Percentiles rank a stretch among this genome's conserved stretches.
Evolutionary conservation across 345 rosid genomes (phyloP).

Genomic region (Sonneratia alba): DNA sequence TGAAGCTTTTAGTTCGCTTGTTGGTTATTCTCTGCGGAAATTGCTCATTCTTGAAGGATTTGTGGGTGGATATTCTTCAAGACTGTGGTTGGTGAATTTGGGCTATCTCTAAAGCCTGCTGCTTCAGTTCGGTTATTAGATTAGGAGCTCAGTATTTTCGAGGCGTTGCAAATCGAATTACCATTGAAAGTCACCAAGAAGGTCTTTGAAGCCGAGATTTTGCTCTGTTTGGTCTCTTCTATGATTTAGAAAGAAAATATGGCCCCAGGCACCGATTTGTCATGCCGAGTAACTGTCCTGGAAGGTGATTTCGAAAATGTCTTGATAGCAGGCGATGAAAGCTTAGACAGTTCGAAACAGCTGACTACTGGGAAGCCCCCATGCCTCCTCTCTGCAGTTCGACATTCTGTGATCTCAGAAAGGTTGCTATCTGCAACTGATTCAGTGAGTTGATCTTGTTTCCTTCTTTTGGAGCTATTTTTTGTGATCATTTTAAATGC

Average conservation of each 20-base stretch:
- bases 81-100: constrained; percentile 10
- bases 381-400: constrained; percentile 37
- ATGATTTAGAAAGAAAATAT: constrained; percentile 36
- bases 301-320: constrained; percentile 40
- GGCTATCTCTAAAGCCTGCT: constrained; percentile 5
- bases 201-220: neutral
- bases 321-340: constrained; percentile 30
- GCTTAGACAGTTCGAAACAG: constrained; percentile 40
- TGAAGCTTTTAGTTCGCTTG: constrained; percentile 18
- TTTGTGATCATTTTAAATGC: neutral
- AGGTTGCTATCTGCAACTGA: constrained; percentile 41
- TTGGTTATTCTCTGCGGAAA: constrained; percentile 3
- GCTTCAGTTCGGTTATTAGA: constrained; percentile 1
- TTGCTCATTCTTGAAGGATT: constrained; percentile 13
- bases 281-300: constrained; percentile 32
- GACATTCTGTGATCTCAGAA: constrained; percentile 33
- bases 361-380: constrained; percentile 64
- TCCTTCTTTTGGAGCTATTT: neutral
- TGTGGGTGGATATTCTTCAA: no score
- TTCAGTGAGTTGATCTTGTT: constrained; percentile 28
- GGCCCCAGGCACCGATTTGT: constrained; percentile 55
- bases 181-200: constrained; percentile 8
- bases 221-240: constrained; percentile 5
- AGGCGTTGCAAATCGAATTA: neutral
- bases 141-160: neutral